A percentile compares a stretch with the other conserved stretches of the same genome.
Evolutionary conservation across 2,329 filamentous ascomycete species (phyloP).

Genomic region (Diaporthe helianthi): DNA sequence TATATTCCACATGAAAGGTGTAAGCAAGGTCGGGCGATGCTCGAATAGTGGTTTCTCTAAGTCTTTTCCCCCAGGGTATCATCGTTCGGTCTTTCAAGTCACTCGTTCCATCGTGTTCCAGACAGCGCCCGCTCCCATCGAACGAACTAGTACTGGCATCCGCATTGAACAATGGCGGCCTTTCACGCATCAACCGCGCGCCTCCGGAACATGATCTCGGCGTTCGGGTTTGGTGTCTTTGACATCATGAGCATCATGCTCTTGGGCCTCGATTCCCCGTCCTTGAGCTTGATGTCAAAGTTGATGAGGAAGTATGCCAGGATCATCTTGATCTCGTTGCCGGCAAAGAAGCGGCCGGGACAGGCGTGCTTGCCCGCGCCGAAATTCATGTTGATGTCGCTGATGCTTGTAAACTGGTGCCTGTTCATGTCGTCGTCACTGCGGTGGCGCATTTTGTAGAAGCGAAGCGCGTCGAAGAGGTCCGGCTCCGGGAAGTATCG

Average conservation of each 20-base stretch:
- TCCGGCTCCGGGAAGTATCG: slow-evolving; percentile 50
- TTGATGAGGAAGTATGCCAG: slow-evolving; percentile 50
- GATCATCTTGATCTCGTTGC: slow-evolving; percentile 54
- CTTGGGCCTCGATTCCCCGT: slow-evolving; percentile 48
- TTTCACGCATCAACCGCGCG: slow-evolving; percentile 39
- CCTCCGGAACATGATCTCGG: slow-evolving; percentile 49
- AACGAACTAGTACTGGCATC: too few relatives aligned
- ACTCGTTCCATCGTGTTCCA: slow-evolving; percentile 2
- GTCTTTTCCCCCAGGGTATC: slow-evolving; percentile 24
- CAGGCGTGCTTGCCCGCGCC: slow-evolving; percentile 57
- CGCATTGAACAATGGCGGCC: background rate
- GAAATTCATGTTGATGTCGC: slow-evolving; percentile 53
- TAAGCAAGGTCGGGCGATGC: background rate
- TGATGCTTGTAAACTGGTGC: slow-evolving; percentile 52
- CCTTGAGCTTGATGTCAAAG: slow-evolving; percentile 51
- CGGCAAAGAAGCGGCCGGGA: slow-evolving; percentile 56
- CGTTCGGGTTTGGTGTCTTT: slow-evolving; percentile 51
- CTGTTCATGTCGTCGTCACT: slow-evolving; percentile 48
- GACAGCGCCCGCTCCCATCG: background rate
- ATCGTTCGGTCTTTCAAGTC: slow-evolving; percentile 3
- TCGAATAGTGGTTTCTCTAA: background rate
- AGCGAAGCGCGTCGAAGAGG: slow-evolving; percentile 57
- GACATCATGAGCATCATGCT: slow-evolving; percentile 49
- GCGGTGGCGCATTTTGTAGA: slow-evolving; percentile 52
- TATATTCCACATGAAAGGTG: background rate